Evolutionary conservation across 192 early-diverging fungal species (phyloP).

Genomic region (Coemansia sp.): DNA sequence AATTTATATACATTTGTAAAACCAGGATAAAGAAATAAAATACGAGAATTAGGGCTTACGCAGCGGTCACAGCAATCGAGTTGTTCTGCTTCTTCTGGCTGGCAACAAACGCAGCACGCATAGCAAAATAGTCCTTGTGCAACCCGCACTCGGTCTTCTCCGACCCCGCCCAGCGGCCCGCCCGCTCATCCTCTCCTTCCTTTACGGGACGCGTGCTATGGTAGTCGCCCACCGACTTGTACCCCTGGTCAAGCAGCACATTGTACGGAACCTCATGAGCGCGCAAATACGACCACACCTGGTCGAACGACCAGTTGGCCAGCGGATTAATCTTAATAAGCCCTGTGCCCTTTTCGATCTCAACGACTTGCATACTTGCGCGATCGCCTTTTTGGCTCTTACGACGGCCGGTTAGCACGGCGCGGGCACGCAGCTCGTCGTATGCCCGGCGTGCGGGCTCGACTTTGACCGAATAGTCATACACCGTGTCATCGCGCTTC

Average conservation of each 20-base stretch:
- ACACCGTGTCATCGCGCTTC: conserved; percentile 73
- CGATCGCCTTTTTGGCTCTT: conserved; percentile 85
- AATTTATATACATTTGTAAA: conserved; percentile 3
- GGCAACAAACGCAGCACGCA: conserved; percentile 76
- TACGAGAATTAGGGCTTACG: too few relatives aligned
- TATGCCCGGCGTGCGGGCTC: conserved; percentile 91
- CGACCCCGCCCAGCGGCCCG: conserved; percentile 84
- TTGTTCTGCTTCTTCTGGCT: conserved; percentile 67
- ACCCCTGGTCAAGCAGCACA: conserved; percentile 81
- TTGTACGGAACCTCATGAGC: conserved; percentile 91
- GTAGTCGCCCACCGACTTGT: conserved; percentile 90
- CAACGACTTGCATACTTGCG: conserved; percentile 70
- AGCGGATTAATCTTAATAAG: conserved; percentile 92
- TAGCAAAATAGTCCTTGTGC: conserved; percentile 96
- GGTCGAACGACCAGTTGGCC: conserved; percentile 86
- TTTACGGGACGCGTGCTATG: conserved; percentile 80
- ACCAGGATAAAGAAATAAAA: neutral
- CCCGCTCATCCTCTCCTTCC: conserved; percentile 73
- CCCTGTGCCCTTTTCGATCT: conserved; percentile 72
- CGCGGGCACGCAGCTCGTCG: conserved; percentile 66
- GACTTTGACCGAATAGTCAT: conserved; percentile 92
- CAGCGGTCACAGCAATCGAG: too few relatives aligned
- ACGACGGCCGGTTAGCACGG: conserved; percentile 88
- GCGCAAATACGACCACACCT: conserved; percentile 82
- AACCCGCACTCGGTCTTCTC: conserved; percentile 93